Conservation (phyloP, 257 asterid species). For the Mitragyna speciosa region DNA sequence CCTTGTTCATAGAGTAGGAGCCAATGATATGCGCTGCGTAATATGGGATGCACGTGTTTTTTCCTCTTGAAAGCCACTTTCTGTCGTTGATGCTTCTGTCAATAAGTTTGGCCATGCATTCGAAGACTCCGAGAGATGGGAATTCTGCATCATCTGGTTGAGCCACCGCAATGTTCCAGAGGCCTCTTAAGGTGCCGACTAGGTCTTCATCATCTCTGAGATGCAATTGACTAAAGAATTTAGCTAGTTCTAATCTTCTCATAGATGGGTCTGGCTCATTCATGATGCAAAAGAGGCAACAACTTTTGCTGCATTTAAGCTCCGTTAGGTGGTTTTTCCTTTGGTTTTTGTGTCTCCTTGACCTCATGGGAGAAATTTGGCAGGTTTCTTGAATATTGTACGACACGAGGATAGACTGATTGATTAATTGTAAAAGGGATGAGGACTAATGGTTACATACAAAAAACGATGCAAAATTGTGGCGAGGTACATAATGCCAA, state of each 20-base stretch:
- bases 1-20: constrained; percentile 34
- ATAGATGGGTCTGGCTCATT: constrained; percentile 23
- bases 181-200: constrained; percentile 17
- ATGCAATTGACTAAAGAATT: constrained; percentile 25
- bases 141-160: constrained; percentile 32
- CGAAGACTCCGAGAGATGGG: constrained; percentile 24
- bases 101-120: constrained; percentile 31
- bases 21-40: constrained; percentile 41
- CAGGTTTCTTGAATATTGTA: neutral
- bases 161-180: constrained; percentile 34
- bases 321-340: neutral
- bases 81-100: constrained; percentile 19
- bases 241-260: constrained; percentile 20
- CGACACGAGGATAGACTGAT: neutral
- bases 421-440: neutral
- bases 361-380: constrained; percentile 10
- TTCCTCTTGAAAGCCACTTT: constrained; percentile 23
- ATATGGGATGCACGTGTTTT: constrained; percentile 27
- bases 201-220: constrained; percentile 20
- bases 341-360: constrained; percentile 7
- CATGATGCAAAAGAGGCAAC: constrained; percentile 29
- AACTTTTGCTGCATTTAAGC: constrained; percentile 10
- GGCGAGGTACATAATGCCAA: neutral
- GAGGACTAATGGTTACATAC: neutral
- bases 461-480: neutral